Evolutionary conservation across 2,329 filamentous ascomycete genomes (phyloP).

Genomic region (Alternaria ventricosa): DNA sequence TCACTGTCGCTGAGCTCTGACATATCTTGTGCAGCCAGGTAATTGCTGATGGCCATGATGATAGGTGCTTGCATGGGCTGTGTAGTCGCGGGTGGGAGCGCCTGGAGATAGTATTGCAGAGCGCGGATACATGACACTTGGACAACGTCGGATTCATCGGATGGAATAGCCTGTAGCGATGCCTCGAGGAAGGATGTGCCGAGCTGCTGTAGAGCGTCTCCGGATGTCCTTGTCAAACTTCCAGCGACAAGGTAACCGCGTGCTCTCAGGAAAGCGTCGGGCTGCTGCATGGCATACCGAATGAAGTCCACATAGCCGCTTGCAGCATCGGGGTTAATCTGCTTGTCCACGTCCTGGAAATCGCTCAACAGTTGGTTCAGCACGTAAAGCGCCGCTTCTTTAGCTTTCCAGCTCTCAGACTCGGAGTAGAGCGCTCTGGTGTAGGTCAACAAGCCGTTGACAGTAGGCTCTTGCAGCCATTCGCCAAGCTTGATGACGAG

Average conservation of each 20-base stretch:
- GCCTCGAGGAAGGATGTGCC: constrained; percentile 72
- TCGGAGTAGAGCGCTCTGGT: constrained; percentile 74
- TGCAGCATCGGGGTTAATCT: constrained; percentile 72
- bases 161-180: constrained; percentile 76
- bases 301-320: constrained; percentile 81
- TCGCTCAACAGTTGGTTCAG: constrained; percentile 85
- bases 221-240: constrained; percentile 73
- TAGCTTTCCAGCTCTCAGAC: constrained; percentile 65
- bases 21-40: constrained; percentile 80
- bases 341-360: constrained; percentile 77
- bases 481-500: constrained; percentile 91
- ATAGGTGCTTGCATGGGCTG: constrained; percentile 67
- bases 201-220: constrained; percentile 58
- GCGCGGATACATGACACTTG: constrained; percentile 91
- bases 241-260: constrained; percentile 88
- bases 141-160: constrained; percentile 83
- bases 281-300: constrained; percentile 73
- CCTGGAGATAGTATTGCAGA: constrained; percentile 71
- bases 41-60: constrained; percentile 69
- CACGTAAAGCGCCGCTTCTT: constrained; percentile 84
- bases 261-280: constrained; percentile 80
- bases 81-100: constrained; percentile 58
- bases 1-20: constrained; percentile 86
- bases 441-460: constrained; percentile 80
- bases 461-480: constrained; percentile 77